These are phyloP conservation scores for Chlorencoelia australis DNA, from an alignment of 2,329 filamentous ascomycete species.

Conservation along the genomic window DNA sequence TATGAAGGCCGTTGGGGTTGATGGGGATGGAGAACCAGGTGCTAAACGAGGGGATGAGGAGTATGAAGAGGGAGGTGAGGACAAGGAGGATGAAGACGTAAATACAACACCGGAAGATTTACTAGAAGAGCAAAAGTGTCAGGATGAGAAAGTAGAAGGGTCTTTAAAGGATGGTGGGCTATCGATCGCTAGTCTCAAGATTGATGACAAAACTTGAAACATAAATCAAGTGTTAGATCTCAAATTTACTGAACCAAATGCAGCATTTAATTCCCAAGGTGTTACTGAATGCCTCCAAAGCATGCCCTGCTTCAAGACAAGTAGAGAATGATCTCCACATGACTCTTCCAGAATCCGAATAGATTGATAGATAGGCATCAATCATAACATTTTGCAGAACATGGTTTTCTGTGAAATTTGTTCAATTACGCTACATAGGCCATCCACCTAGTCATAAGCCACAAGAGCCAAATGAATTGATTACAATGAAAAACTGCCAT, in stretches of 20 bases:
- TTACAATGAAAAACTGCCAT: slow-evolving; percentile 20
- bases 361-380: no score
- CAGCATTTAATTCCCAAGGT: no score
- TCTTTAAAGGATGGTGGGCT: slow-evolving; percentile 7
- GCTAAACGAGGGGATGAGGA: slow-evolving; percentile 27
- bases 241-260: no score
- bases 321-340: no score
- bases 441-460: slow-evolving; percentile 16
- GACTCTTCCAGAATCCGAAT: no score
- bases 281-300: no score
- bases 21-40: slow-evolving; percentile 31
- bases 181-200: slow-evolving; percentile 16
- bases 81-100: slow-evolving; percentile 27
- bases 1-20: slow-evolving; percentile 61
- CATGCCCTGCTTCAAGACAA: no score
- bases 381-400: no score
- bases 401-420: slow-evolving; percentile 1
- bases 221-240: not conserved
- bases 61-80: slow-evolving; percentile 29
- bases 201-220: slow-evolving; percentile 24
- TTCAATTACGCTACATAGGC: slow-evolving; percentile 23
- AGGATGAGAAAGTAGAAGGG: not conserved
- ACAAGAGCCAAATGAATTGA: slow-evolving; percentile 19
- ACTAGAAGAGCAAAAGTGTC: slow-evolving; percentile 24
- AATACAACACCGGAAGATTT: slow-evolving; percentile 23